Evolutionary conservation across 2,329 filamentous ascomycete species (phyloP).

Genomic region (Pyricularia pennisetigena): DNA sequence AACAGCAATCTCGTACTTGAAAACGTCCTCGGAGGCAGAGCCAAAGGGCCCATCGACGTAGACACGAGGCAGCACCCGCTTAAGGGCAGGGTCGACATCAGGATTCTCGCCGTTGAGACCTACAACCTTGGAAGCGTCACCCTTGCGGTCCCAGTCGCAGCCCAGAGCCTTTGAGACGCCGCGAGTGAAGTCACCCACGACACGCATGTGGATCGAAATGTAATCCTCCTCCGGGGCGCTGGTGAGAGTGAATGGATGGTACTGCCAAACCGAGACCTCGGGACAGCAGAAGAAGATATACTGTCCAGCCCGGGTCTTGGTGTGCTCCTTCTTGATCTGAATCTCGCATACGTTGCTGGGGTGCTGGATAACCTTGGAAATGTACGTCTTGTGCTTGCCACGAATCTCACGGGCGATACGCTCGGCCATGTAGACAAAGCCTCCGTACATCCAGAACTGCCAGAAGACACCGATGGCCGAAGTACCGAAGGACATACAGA

Average conservation of each 20-base stretch:
- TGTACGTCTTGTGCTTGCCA: slow-evolving; percentile 73
- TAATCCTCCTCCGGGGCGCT: slow-evolving; percentile 85
- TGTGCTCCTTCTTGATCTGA: slow-evolving; percentile 84
- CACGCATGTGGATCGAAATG: slow-evolving; percentile 76
- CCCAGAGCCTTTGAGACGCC: slow-evolving; percentile 60
- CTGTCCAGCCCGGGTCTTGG: slow-evolving; percentile 70
- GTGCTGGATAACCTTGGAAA: slow-evolving; percentile 84
- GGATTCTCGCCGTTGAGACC: slow-evolving; percentile 50
- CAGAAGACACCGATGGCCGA: slow-evolving; percentile 69
- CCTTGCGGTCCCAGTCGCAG: slow-evolving; percentile 59
- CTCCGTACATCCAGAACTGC: slow-evolving; percentile 82
- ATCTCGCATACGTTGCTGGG: slow-evolving; percentile 85
- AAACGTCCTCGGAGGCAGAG: slow-evolving; percentile 78
- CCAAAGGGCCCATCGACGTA: slow-evolving; percentile 83
- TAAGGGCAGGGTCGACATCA: slow-evolving; percentile 60
- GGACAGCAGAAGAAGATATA: slow-evolving; percentile 88
- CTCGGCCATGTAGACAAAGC: slow-evolving; percentile 72
- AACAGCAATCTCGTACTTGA: slow-evolving; percentile 75
- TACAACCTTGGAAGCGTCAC: slow-evolving; percentile 54
- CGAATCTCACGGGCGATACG: slow-evolving; percentile 68
- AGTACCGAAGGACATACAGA: slow-evolving; percentile 59
- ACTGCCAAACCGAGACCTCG: slow-evolving; percentile 79
- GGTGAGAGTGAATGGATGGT: slow-evolving; percentile 79
- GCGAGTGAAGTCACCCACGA: slow-evolving; percentile 74
- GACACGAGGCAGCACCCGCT: slow-evolving; percentile 65